Evolutionary conservation across 2,329 filamentous ascomycete species (phyloP).

Genomic region (Bisporella sp.): DNA sequence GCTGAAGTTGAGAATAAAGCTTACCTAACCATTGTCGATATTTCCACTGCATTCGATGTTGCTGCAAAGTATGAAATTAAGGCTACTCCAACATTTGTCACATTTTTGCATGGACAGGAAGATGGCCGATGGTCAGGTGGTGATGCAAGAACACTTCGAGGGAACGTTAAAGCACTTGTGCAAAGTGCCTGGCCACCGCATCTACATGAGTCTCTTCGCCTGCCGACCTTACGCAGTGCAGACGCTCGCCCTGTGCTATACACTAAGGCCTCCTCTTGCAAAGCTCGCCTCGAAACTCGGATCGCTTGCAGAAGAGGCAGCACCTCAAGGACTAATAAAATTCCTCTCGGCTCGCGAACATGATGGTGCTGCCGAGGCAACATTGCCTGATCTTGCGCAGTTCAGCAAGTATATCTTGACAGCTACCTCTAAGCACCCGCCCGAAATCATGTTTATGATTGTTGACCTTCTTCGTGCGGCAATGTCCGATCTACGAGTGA

Average conservation of each 20-base stretch:
- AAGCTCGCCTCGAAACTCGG: conserved; percentile 80
- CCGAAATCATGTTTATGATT: conserved; percentile 66
- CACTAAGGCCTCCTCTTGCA: conserved; percentile 71
- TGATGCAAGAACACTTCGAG: conserved; percentile 58
- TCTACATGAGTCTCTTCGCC: conserved; percentile 61
- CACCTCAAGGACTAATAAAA: conserved; percentile 56
- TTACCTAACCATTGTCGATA: conserved; percentile 76
- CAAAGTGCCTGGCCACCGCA: conserved; percentile 72
- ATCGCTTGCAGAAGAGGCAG: conserved; percentile 45
- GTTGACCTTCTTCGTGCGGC: conserved; percentile 80
- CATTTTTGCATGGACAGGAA: conserved; percentile 69
- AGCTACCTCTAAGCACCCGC: conserved; percentile 48
- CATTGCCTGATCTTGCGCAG: conserved; percentile 61
- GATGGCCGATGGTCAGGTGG: conserved; percentile 78
- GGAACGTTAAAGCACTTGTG: conserved; percentile 66
- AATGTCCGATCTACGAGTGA: conserved; percentile 70
- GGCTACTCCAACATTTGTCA: conserved; percentile 84
- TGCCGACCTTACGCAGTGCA: conserved; percentile 62
- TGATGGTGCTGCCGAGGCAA: conserved; percentile 54
- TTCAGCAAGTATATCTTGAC: conserved; percentile 56
- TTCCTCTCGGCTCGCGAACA: conserved; percentile 62
- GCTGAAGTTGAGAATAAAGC: conserved; percentile 62
- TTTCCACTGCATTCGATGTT: conserved; percentile 58
- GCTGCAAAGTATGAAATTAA: conserved; percentile 59
- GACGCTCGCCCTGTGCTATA: conserved; percentile 61